These are phyloP conservation scores for Tricholoma bakamatsutake DNA, from an alignment of 768 basidiomycete species.

Conservation along the genomic window DNA sequence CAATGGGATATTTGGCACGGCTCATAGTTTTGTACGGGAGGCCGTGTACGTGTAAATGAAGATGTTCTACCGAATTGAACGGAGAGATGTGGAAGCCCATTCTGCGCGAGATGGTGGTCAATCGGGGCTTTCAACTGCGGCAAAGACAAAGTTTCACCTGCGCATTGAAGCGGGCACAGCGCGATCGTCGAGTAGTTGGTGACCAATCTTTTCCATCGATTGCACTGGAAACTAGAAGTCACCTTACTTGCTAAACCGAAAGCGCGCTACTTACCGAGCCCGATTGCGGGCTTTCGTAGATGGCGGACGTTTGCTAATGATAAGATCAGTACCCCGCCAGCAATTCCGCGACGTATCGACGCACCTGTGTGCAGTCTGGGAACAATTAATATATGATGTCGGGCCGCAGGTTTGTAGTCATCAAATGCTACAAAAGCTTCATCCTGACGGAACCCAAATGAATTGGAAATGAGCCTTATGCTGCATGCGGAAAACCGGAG, in stretches of 20 bases:
- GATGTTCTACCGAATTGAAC: slow-evolving; percentile 63
- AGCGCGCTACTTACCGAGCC: slow-evolving; percentile 34
- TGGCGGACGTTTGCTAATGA: slow-evolving; percentile 47
- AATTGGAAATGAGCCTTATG: not conserved
- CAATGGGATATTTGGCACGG: slow-evolving; percentile 44
- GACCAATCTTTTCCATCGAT: slow-evolving; percentile 38
- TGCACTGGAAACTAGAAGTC: slow-evolving; percentile 19
- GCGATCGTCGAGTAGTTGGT: slow-evolving; percentile 42
- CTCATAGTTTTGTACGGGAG: slow-evolving; percentile 47
- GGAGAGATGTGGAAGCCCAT: slow-evolving; percentile 83
- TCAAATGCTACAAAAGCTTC: slow-evolving; percentile 44
- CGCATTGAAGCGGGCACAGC: slow-evolving; percentile 36
- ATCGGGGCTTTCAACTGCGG: slow-evolving; percentile 3
- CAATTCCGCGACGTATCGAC: not conserved
- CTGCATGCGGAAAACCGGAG: not conserved
- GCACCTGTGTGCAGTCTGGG: slow-evolving; percentile 49
- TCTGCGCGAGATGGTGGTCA: slow-evolving; percentile 30
- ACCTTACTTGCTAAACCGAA: not conserved
- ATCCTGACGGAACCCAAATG: slow-evolving; percentile 27
- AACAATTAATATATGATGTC: slow-evolving; percentile 45
- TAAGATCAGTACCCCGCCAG: not conserved
- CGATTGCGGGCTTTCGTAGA: slow-evolving; percentile 24
- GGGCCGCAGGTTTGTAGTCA: slow-evolving; percentile 43
- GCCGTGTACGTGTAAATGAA: slow-evolving; percentile 71
- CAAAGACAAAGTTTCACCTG: slow-evolving; percentile 28